Conservation (phyloP, 2,329 filamentous ascomycete genomes). For the Penicillium griseofulvum region DNA sequence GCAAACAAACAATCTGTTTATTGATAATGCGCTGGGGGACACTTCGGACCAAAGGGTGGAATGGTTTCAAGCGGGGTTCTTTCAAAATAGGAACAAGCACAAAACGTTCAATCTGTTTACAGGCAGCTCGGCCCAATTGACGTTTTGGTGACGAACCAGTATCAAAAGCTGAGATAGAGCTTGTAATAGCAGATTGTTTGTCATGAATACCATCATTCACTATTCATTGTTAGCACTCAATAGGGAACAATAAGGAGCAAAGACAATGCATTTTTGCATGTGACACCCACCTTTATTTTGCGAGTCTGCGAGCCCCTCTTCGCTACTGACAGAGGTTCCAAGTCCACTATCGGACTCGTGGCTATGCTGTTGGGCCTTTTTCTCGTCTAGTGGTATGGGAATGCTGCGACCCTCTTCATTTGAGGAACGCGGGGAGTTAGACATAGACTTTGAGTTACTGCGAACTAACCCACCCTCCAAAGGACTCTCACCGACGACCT, state of each 20-base stretch:
- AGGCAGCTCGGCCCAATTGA: conserved; percentile 66
- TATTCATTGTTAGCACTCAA: conserved; percentile 24
- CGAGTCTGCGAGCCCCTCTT: conserved; percentile 44
- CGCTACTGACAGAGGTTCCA: conserved; percentile 73
- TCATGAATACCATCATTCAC: conserved; percentile 14
- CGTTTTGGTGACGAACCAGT: conserved; percentile 52
- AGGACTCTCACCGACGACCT: neutral
- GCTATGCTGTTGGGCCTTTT: conserved; percentile 50
- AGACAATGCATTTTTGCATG: neutral
- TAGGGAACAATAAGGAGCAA: conserved; percentile 9
- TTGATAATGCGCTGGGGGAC: conserved; percentile 75
- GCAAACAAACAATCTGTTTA: conserved; percentile 84
- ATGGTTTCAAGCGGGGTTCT: conserved; percentile 71
- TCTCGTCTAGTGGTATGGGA: conserved; percentile 23
- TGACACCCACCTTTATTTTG: conserved; percentile 44
- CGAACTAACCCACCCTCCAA: neutral
- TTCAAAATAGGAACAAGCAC: conserved; percentile 75
- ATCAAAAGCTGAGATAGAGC: conserved; percentile 54
- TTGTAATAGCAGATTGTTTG: conserved; percentile 58
- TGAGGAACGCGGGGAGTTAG: conserved; percentile 27
- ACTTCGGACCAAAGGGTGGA: conserved; percentile 75
- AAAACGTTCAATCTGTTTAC: conserved; percentile 74
- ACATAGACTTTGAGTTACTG: neutral
- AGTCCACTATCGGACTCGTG: conserved; percentile 85
- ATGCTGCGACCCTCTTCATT: conserved; percentile 22